A percentile compares a stretch with the other conserved stretches of the same genome.
Conservation (phyloP, 768 basidiomycete genomes). For the Hemileccinum rubropunctum region DNA sequence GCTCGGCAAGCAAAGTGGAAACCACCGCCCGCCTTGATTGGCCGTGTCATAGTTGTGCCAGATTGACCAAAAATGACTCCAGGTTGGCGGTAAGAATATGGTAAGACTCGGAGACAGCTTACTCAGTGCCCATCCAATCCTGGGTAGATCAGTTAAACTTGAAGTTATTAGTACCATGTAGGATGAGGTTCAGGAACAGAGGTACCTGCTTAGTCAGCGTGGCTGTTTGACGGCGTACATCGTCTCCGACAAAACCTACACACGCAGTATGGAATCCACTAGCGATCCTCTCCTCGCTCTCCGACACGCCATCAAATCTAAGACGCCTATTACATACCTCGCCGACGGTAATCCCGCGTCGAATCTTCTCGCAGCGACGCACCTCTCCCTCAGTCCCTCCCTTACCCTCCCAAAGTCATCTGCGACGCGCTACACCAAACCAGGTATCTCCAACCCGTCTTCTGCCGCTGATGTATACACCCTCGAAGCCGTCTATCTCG, state of each 20-base stretch:
- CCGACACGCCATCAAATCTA: constrained; percentile 59
- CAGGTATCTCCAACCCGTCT: constrained; percentile 38
- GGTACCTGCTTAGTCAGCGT: constrained; percentile 2
- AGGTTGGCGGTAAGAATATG: too few species aligned
- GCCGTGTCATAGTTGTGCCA: too few species aligned
- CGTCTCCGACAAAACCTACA: not conserved
- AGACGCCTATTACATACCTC: constrained; percentile 49
- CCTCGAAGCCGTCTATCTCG: constrained; percentile 80
- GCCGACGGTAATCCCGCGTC: constrained; percentile 34
- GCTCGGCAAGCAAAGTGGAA: too few species aligned
- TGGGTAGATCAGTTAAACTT: too few species aligned
- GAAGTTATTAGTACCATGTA: too few species aligned
- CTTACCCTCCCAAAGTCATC: constrained; percentile 65
- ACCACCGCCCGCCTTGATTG: too few species aligned
- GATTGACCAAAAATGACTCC: too few species aligned
- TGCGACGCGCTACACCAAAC: constrained; percentile 77
- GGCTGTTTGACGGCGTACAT: not conserved
- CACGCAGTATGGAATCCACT: not conserved
- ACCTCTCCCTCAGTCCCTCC: constrained; percentile 56
- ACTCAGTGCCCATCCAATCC: too few species aligned
- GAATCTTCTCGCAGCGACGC: constrained; percentile 56
- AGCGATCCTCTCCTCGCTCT: constrained; percentile 56
- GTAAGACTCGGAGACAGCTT: too few species aligned
- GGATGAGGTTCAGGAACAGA: too few species aligned
- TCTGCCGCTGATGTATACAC: constrained; percentile 59